Base-by-base conservation (phyloP, 202 grass and related monocot species). In the Hordeum pubiflorum region DNA sequence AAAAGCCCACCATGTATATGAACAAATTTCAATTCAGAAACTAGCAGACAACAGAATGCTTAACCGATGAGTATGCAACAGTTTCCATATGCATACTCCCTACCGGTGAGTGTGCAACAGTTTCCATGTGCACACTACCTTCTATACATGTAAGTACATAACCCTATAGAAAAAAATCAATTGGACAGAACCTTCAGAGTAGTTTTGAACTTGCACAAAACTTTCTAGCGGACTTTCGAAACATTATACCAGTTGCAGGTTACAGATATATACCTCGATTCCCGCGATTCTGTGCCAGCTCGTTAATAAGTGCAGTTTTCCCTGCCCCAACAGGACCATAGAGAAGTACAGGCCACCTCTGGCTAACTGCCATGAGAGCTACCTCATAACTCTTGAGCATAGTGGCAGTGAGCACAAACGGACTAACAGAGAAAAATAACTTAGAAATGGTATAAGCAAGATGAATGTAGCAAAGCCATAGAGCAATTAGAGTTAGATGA, bases 331-430 rank as follows among this genome's bases (percentile, higher is more conserved):
- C 88, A 75, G 95, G 88, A 22, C 95, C 95, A 78, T 94, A 88
- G 32, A 97, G 84, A 87, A 97, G 91, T 61, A 94, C 72, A n/a
- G 94, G 88, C 94, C 91, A 97, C 66, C 85, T 94, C 84, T 97
- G 91, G 74, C 77, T 81, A 82, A 92, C 86, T 68, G 90, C 86
- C 90, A 97, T 92, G 34, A 77, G 54, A 84, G 88, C 80, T 81
- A 97, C 84, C 80, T 94, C 94, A 67, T 87, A 92, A 86, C 87
- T 91, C 83, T 84, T 94, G 43, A 59, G 84, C 67, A 97, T 66
- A 58, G 89, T 87, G 40, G 82, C 32, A 78, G 92, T 94, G 59
- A 91, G 86, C 74, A 93, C 77, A 85, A 94, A 97, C 2, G 67
- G 79, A 62, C 86, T 90, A 83, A 61, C 72, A 89, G 58, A 74